Conservation (phyloP, 768 basidiomycete species). For the Lactarius sp. region DNA sequence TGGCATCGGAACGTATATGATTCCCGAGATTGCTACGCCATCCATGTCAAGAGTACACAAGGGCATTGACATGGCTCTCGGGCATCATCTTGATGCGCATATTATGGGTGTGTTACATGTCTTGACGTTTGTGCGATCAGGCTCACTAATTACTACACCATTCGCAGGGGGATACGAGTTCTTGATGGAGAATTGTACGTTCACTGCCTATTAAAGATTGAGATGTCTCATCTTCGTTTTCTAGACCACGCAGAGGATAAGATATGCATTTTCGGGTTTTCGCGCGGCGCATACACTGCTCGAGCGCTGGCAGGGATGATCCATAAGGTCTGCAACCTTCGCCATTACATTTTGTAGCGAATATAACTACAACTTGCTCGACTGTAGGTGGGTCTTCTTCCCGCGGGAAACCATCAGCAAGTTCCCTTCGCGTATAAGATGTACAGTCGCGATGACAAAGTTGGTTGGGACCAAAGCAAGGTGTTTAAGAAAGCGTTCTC, state of each 20-base stretch:
- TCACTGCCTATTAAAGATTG: background rate
- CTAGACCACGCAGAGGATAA: slow-evolving; percentile 65
- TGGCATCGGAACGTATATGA: slow-evolving; percentile 68
- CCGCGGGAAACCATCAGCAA: slow-evolving; percentile 65
- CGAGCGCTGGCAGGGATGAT: slow-evolving; percentile 74
- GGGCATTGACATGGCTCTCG: slow-evolving; percentile 56
- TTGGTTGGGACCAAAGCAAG: slow-evolving; percentile 58
- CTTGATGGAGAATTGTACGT: slow-evolving; percentile 68
- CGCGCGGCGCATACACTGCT: slow-evolving; percentile 67
- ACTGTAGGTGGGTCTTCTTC: slow-evolving; percentile 60
- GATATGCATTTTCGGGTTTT: slow-evolving; percentile 79
- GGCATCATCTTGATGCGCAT: slow-evolving; percentile 57
- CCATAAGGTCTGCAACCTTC: slow-evolving; percentile 43
- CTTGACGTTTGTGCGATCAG: background rate
- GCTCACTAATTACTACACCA: background rate
- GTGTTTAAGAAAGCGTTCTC: slow-evolving; percentile 74
- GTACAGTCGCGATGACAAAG: slow-evolving; percentile 54
- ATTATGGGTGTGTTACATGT: slow-evolving; percentile 50
- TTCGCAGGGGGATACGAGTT: slow-evolving; percentile 67
- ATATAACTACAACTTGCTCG: background rate
- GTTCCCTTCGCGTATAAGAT: slow-evolving; percentile 77
- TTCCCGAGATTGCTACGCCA: slow-evolving; percentile 58
- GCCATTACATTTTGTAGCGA: background rate
- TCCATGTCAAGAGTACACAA: slow-evolving; percentile 49
- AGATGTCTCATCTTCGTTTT: background rate